Conservation (phyloP, 768 basidiomycete species). For the Phylloporus scabripes region DNA sequence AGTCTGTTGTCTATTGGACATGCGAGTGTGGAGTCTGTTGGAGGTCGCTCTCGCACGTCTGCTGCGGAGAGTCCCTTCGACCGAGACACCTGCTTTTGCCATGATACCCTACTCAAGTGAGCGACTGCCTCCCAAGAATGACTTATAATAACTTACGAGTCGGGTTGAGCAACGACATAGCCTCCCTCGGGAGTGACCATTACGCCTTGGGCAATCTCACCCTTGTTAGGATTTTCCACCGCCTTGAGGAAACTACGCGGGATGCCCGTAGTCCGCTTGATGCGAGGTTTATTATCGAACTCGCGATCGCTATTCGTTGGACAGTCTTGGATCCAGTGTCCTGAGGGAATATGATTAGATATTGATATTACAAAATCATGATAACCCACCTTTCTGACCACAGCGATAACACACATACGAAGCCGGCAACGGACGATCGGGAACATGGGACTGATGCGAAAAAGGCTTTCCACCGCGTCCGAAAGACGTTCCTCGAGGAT, state of each 20-base stretch:
- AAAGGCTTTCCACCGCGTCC: constrained; percentile 52
- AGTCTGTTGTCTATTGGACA: constrained; percentile 93
- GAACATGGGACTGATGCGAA: constrained; percentile 46
- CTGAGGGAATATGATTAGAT: constrained; percentile 36
- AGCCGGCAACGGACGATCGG: constrained; percentile 78
- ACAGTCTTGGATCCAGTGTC: constrained; percentile 99
- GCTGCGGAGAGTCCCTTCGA: constrained; percentile 77
- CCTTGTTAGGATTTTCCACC: constrained; percentile 78
- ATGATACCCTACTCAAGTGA: constrained; percentile 61
- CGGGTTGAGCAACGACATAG: constrained; percentile 95
- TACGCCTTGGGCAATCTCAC: constrained; percentile 73
- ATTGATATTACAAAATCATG: not conserved
- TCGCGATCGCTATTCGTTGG: constrained; percentile 96
- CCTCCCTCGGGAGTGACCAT: constrained; percentile 99
- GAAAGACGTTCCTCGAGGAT: constrained; percentile 60
- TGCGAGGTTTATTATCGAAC: constrained; percentile 89
- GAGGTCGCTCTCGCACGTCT: constrained; percentile 83
- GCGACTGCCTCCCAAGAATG: not conserved
- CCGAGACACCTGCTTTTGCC: constrained; percentile 87
- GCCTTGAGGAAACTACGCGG: constrained; percentile 96
- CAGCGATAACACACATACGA: constrained; percentile 99
- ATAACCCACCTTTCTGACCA: constrained; percentile 82
- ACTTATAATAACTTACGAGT: constrained; percentile 59
- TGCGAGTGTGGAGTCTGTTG: constrained; percentile 70
- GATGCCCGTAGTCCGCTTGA: constrained; percentile 97